phyloP scores from a whole-genome alignment of 1,139 yeast species.

The Taiozyma onychis region DNA sequence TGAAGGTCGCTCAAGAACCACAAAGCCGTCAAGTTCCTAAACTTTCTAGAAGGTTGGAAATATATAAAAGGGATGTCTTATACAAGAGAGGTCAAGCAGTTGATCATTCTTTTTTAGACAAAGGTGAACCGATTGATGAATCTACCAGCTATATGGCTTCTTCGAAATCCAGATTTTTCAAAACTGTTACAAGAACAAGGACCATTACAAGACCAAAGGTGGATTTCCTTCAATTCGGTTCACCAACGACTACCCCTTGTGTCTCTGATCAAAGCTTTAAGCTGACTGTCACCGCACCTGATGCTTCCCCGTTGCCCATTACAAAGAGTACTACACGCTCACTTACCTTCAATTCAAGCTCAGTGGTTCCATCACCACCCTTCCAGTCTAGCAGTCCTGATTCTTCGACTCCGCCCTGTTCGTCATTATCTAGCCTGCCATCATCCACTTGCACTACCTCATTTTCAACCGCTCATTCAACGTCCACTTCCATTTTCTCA shows the following conservation, averaged over 20 bases:
- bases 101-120: not conserved
- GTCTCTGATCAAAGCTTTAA: not conserved
- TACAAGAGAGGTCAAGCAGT: conserved; percentile 3
- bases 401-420: not conserved
- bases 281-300: not conserved
- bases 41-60: not conserved
- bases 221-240: not conserved
- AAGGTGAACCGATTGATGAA: not conserved
- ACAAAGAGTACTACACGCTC: not conserved
- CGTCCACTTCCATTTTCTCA: not conserved
- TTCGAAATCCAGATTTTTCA: conserved; percentile 3
- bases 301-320: not conserved
- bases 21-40: not conserved
- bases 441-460: not conserved
- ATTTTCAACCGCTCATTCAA: not conserved
- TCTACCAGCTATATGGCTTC: not conserved
- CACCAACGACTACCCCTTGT: not conserved
- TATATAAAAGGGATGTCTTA: conserved; percentile 4
- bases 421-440: not conserved
- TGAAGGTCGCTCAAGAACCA: not conserved
- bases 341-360: not conserved
- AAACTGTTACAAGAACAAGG: conserved; percentile 5
- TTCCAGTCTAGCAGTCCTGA: not conserved
- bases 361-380: not conserved
- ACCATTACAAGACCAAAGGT: conserved; percentile 5